Percentiles rank a stretch among this genome's conserved stretches.
These are phyloP conservation scores for Castanea mollissima DNA, from an alignment of 306 rosid species.

Conservation along the genomic window DNA sequence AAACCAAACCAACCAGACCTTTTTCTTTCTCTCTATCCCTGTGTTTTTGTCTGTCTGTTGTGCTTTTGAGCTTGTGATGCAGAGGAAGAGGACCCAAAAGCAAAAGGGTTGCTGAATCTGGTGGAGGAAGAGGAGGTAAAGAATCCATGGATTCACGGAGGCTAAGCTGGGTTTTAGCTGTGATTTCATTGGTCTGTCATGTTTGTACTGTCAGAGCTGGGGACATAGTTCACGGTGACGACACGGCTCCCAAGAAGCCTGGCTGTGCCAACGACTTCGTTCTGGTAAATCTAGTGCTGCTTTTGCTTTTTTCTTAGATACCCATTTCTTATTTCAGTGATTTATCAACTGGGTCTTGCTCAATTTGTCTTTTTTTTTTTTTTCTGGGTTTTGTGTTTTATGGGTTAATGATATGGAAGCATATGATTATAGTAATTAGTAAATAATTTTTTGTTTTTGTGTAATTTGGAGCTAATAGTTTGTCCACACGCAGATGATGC, in stretches of 20 bases:
- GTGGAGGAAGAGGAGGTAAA: conserved; percentile 14
- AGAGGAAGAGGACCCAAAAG: conserved; percentile 30
- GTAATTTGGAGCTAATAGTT: not conserved
- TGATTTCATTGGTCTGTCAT: conserved; percentile 34
- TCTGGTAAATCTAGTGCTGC: conserved; percentile 50
- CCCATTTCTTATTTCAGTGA: conserved; percentile 23
- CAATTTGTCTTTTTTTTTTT: not conserved
- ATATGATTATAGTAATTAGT: not conserved
- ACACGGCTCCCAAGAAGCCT: conserved; percentile 84
- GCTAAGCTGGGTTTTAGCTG: conserved; percentile 27
- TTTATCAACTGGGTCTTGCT: conserved; percentile 22
- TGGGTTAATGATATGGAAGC: not conserved
- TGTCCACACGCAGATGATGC: not conserved
- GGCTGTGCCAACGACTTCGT: conserved; percentile 85
- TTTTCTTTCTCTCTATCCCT: conserved; percentile 7
- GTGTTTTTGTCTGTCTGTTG: not conserved
- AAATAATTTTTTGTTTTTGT: not conserved
- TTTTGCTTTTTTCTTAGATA: conserved; percentile 13
- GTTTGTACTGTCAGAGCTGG: conserved; percentile 55
- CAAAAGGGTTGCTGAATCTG: conserved; percentile 34
- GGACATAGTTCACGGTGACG: conserved; percentile 73
- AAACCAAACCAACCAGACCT: not conserved
- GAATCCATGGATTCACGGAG: conserved; percentile 55
- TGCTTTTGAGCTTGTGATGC: conserved; percentile 38
- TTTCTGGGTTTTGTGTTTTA: conserved; percentile 20